Evolutionary conservation across 2,329 filamentous ascomycete genomes (phyloP).

Genomic region (Fusarium robinianum): DNA sequence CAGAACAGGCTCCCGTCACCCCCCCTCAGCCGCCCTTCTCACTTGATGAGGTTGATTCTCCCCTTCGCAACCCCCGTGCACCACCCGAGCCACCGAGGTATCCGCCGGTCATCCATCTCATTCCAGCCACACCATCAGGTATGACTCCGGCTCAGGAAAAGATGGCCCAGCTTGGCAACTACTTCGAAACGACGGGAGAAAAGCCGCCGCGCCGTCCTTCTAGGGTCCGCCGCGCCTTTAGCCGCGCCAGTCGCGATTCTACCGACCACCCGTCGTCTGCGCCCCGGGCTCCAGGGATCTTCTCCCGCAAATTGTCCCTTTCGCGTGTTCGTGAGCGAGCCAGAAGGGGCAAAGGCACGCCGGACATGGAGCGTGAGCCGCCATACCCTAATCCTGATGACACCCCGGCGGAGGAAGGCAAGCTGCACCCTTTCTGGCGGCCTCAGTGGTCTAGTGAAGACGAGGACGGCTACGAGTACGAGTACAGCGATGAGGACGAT

Average conservation of each 20-base stretch:
- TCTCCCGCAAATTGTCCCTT: slow-evolving; percentile 59
- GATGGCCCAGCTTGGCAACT: slow-evolving; percentile 57
- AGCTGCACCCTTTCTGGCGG: slow-evolving; percentile 65
- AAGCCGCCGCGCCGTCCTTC: slow-evolving; percentile 54
- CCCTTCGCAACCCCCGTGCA: slow-evolving; percentile 64
- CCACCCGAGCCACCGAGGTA: slow-evolving; percentile 57
- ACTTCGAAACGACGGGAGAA: slow-evolving; percentile 53
- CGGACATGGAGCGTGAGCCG: slow-evolving; percentile 35
- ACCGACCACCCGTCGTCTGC: slow-evolving; percentile 48
- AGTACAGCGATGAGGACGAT: slow-evolving; percentile 38
- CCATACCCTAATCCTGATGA: slow-evolving; percentile 51
- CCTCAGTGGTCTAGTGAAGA: slow-evolving; percentile 52
- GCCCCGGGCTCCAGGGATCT: slow-evolving; percentile 48
- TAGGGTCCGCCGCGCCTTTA: slow-evolving; percentile 58
- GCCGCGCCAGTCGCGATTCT: slow-evolving; percentile 52
- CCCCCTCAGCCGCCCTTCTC: slow-evolving; percentile 56
- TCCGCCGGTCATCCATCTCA: slow-evolving; percentile 58
- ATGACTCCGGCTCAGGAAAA: slow-evolving; percentile 60
- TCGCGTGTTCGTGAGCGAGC: slow-evolving; percentile 45
- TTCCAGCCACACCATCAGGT: slow-evolving; percentile 65
- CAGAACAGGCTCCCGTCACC: slow-evolving; percentile 51
- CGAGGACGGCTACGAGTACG: slow-evolving; percentile 37
- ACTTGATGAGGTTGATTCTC: slow-evolving; percentile 62
- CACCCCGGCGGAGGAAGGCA: slow-evolving; percentile 55
- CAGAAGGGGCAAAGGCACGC: slow-evolving; percentile 34